These are phyloP conservation scores for Colletotrichum sp. DNA, from an alignment of 2,329 filamentous ascomycete species.

Conservation along the genomic window DNA sequence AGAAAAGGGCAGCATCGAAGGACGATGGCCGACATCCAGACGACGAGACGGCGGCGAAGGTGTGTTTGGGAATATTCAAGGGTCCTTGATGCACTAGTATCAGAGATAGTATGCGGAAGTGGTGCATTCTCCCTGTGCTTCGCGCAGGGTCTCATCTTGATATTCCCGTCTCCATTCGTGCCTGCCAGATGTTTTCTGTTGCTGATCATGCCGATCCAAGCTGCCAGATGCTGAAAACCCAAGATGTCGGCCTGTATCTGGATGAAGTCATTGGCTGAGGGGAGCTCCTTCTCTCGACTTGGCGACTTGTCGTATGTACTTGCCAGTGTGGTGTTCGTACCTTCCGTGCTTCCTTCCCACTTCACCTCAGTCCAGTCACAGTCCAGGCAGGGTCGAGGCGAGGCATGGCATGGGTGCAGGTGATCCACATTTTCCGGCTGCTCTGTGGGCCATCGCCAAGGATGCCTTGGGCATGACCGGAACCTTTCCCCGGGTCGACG, in stretches of 20 bases:
- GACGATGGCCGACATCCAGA: not conserved
- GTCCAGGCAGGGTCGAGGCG: not conserved
- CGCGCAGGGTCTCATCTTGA: not conserved
- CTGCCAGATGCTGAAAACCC: not conserved
- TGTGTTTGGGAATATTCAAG: not conserved
- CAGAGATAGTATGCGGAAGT: not conserved
- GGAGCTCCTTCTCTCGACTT: not conserved
- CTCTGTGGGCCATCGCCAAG: not conserved
- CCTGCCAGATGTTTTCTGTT: not conserved
- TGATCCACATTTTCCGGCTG: not conserved
- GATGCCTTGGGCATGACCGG: slow-evolving; percentile 4
- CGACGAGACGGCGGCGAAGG: not conserved
- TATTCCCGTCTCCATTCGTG: not conserved
- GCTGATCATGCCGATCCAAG: not conserved
- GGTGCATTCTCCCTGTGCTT: not conserved
- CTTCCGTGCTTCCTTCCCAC: not conserved
- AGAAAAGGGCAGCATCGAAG: not conserved
- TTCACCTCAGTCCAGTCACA: not conserved
- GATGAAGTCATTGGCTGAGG: not conserved
- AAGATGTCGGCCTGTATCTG: not conserved
- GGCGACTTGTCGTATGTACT: not conserved
- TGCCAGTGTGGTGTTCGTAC: not conserved
- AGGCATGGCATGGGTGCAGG: not conserved
- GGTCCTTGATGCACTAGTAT: not conserved
- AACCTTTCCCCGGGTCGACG: slow-evolving; percentile 16